Conservation (phyloP, 306 rosid genomes). For the Parietaria judaica region DNA sequence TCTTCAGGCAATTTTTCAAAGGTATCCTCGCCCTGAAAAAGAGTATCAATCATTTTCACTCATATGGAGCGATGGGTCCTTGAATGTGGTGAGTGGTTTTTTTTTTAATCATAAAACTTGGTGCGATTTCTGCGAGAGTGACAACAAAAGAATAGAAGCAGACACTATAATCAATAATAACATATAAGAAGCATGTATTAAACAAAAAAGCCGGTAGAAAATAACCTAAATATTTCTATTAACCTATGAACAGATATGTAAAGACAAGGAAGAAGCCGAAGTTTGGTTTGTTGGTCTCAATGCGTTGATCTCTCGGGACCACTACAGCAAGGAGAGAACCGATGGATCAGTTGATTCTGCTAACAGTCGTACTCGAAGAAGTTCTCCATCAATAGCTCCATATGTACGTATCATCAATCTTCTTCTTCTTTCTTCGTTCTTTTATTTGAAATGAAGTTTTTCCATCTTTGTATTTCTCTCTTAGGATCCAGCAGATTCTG, state of each 20-base stretch:
- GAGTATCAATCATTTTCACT: slow-evolving; percentile 99
- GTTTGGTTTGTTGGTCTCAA: slow-evolving; percentile 93
- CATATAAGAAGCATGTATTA: neutral
- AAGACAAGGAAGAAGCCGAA: slow-evolving; percentile 98
- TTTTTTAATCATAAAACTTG: neutral
- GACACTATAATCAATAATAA: neutral
- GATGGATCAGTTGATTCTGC: slow-evolving; percentile 48
- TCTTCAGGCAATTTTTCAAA: slow-evolving; percentile 85
- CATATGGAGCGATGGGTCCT: slow-evolving; percentile 65
- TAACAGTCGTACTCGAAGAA: slow-evolving; percentile 43
- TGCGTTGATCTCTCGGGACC: slow-evolving; percentile 61
- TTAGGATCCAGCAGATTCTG: slow-evolving; percentile 63
- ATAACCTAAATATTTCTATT: slow-evolving; percentile 10
- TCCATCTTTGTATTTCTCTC: neutral
- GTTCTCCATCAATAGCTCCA: slow-evolving; percentile 56
- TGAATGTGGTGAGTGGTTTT: slow-evolving; percentile 77
- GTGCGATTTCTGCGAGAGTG: slow-evolving; percentile 2
- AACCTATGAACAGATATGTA: slow-evolving; percentile 70
- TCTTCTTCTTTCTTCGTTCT: neutral
- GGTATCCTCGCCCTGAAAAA: slow-evolving; percentile 94
- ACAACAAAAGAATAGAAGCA: slow-evolving; percentile 1
- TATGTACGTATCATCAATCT: slow-evolving; percentile 39
- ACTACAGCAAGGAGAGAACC: slow-evolving; percentile 39
- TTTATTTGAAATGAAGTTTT: slow-evolving; percentile 16
- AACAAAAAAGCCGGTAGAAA: neutral